phyloP scores from a whole-genome alignment of 192 early-diverging fungal genomes.

The Coemansia sp. region DNA sequence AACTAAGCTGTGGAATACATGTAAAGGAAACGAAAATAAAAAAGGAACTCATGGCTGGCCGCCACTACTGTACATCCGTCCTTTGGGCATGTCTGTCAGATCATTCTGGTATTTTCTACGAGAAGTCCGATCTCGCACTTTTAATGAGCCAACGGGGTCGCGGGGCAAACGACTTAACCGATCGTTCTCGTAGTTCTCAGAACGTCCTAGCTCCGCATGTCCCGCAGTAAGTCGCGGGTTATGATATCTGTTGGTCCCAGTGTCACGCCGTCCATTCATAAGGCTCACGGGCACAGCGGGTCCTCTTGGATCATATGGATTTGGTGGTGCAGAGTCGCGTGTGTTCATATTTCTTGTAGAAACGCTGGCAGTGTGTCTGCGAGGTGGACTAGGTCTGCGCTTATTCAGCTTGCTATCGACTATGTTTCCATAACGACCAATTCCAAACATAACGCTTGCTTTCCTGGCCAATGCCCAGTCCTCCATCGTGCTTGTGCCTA shows the following conservation, averaged over 20 bases:
- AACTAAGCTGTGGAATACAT: background rate
- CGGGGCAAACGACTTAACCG: background rate
- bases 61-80: slow-evolving; percentile 3
- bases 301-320: slow-evolving; percentile 4
- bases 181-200: slow-evolving; percentile 8
- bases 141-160: slow-evolving; percentile 10
- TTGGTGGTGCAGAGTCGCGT: slow-evolving; percentile 3
- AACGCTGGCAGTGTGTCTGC: slow-evolving; percentile 11
- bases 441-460: background rate
- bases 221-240: background rate
- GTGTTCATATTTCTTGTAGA: background rate
- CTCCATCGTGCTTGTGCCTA: slow-evolving; percentile 41
- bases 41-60: background rate
- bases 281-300: background rate
- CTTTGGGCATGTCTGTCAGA: slow-evolving; percentile 2
- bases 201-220: background rate
- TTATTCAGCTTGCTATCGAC: slow-evolving; percentile 1
- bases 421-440: background rate
- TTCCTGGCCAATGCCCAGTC: slow-evolving; percentile 34
- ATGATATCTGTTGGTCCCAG: background rate
- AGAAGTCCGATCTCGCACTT: slow-evolving; percentile 6
- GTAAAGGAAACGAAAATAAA: background rate
- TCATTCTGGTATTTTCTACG: slow-evolving; percentile 7
- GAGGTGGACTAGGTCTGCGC: background rate
- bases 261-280: background rate